phyloP scores from a whole-genome alignment of 2,329 filamentous ascomycete genomes.

The Zalaria obscura region DNA sequence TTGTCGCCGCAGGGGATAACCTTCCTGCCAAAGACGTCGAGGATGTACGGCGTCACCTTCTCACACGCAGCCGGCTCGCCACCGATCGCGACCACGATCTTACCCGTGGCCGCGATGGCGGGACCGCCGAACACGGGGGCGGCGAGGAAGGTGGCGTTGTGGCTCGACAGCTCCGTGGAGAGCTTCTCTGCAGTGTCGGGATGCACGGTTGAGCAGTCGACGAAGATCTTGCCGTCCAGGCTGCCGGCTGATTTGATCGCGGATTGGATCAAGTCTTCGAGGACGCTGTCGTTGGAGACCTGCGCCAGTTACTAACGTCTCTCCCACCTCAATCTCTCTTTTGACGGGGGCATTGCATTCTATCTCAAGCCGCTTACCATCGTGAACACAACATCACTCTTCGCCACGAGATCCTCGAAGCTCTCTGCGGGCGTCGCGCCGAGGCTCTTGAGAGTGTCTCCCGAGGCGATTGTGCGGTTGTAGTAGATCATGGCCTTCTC shows the following conservation, averaged over 20 bases:
- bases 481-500: conserved; percentile 3
- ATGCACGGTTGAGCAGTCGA: conserved; percentile 19
- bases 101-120: conserved; percentile 28
- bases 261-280: conserved; percentile 1
- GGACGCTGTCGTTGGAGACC: conserved; percentile 3
- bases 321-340: neutral
- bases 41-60: conserved; percentile 24
- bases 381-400: conserved; percentile 4
- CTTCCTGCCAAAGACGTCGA: conserved; percentile 27
- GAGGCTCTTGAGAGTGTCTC: conserved; percentile 1
- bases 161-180: conserved; percentile 17
- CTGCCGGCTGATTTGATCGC: conserved; percentile 3
- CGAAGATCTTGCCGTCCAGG: conserved; percentile 16
- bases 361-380: conserved; percentile 1
- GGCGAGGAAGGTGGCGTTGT: conserved; percentile 17
- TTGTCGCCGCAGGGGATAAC: conserved; percentile 31
- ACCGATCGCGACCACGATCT: conserved; percentile 30
- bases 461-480: conserved; percentile 4
- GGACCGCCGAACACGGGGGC: conserved; percentile 31
- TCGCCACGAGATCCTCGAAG: conserved; percentile 3
- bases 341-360: neutral
- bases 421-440: conserved; percentile 2
- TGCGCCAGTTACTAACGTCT: neutral
- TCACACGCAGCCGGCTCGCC: conserved; percentile 14
- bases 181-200: conserved; percentile 19